Base-by-base conservation (phyloP, 2,329 filamentous ascomycete species). In the Penicillium oxalicum region DNA sequence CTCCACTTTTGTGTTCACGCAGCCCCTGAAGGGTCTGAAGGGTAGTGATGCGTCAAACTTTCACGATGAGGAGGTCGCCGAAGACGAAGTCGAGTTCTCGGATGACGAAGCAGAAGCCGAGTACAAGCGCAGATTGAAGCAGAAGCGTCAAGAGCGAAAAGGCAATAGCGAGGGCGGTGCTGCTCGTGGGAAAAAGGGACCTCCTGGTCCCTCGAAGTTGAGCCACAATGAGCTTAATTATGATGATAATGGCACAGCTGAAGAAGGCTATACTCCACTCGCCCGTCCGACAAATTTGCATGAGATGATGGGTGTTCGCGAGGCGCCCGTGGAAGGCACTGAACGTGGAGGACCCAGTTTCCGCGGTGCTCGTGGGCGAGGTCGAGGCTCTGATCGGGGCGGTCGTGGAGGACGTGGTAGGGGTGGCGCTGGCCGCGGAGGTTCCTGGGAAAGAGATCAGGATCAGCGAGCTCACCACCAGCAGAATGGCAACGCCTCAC, bases 51-150 rank as follows among this genome's bases (percentile, higher is more conserved):
- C 93, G 7, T 95, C 89, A 44, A 97, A 97, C 65, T 78, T 95
- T 47, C 87, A 95, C 68, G 93, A 97, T 58, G 93, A 98, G 67
- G 91, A 97, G 71, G 79, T 90, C 6, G 83, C 74, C 12, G 85
- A 87, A 29, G 88, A 95, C 34, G 91, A 97, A 65, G 80, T 89
- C 59, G 93, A 97, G 64, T 97, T 97, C 67, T 96, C 91, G 0
- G 93, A 98, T 58, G 93, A 98, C 61, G 93, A 98, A 70, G 87
- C 88, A 58, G 93, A 98, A 69, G 86, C 86, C 6, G 88, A 90
- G 59, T 82, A 89, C 65, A 94, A 86, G 72, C 74, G 80, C 48
- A 77, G 78, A 51, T 60, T 82, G 45, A 90, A 90, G 70, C 78
- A 83, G 54, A 85, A 85, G 69, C 81, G 79, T 60, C 73, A 75